A percentile compares a stretch with the other conserved stretches of the same genome.
Conservation (phyloP, 176 grass and related monocot genomes). For the Hyparrhenia diplandra region DNA sequence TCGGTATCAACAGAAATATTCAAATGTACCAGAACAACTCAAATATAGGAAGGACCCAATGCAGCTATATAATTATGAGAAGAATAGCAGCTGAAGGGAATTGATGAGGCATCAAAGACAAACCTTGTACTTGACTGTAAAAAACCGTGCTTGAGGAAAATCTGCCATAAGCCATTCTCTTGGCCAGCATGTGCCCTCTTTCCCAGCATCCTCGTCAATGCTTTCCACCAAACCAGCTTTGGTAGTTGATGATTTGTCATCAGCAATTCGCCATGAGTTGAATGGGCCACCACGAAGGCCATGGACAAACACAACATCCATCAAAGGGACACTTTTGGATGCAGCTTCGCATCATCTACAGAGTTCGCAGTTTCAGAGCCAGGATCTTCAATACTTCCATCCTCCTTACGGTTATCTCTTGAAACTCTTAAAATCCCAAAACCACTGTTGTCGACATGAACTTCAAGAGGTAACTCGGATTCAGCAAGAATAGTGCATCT, state of each 20-base stretch:
- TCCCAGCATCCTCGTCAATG: slow-evolving; percentile 93
- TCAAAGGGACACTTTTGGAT: slow-evolving; percentile 29
- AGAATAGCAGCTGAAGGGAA: background rate
- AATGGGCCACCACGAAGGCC: slow-evolving; percentile 92
- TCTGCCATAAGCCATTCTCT: slow-evolving; percentile 93
- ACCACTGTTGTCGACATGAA: slow-evolving; percentile 48
- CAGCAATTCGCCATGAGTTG: slow-evolving; percentile 97
- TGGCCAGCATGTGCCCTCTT: slow-evolving; percentile 94
- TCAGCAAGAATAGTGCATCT: slow-evolving; percentile 83
- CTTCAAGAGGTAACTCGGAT: slow-evolving; percentile 69
- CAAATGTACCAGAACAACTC: background rate
- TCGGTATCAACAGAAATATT: background rate
- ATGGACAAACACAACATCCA: slow-evolving; percentile 96
- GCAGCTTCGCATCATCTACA: slow-evolving; percentile 1
- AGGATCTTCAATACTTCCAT: slow-evolving; percentile 16
- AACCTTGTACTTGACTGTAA: slow-evolving; percentile 97
- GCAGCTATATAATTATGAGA: background rate
- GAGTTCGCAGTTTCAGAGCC: slow-evolving; percentile 20
- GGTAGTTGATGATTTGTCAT: slow-evolving; percentile 94
- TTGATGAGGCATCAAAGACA: slow-evolving; percentile 8
- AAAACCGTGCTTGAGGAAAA: slow-evolving; percentile 85
- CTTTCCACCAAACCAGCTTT: slow-evolving; percentile 92
- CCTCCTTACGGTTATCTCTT: slow-evolving; percentile 35
- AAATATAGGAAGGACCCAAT: background rate
- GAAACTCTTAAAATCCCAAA: slow-evolving; percentile 32